Evolutionary conservation across 768 basidiomycete species (phyloP), one percentile per base, ranked within the genome.

Genomic region (Austroboletus eburneus): DNA sequence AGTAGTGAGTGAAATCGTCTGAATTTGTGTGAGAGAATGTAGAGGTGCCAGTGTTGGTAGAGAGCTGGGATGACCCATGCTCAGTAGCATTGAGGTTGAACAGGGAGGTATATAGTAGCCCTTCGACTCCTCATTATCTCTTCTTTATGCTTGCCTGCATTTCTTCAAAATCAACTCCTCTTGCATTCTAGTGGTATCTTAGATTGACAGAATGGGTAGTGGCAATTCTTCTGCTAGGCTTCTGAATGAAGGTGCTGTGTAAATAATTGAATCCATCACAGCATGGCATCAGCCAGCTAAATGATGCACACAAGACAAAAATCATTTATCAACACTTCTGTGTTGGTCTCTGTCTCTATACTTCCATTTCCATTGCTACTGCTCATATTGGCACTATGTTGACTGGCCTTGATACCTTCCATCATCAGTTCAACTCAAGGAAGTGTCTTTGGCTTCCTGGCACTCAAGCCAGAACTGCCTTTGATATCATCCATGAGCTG

Each of bases 1-100:
- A 72, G 59, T 91, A 89, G 21, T 87, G 80, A 18, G 86, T 88
- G 9, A 95, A 76, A 48, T 87, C 90, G 55, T 92, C 83, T 13
- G 80, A 75, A 9, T 85, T 66, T 33, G 72, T 74, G 13, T 73
- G 75, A 2, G 64, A 66, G 50, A 45, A 63, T 57, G 22, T 58
- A 57, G 71, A 9, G 69, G 70, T 0, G 73, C 75, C 1, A 49
- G 58, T 1, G 49, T 39, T 4, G 49, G 48, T 17, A 37, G 39
- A 2, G 51, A 58, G 45, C 73, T 79, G 10, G 81, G 80, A 32
- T 83, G 67, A 21, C 76, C 57, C 72, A 58, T 35, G 34, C 60
- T 52, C 42, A 54, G 51, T 22, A 61, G 51, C 45, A 52, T 39
- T 8, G 61, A 57, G 14, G 41, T 43, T n/a, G 66, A 56, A 27